Evolutionary conservation across 1,284 basidiomycete species (phyloP).

Genomic region (Ceratobasidium sp.): DNA sequence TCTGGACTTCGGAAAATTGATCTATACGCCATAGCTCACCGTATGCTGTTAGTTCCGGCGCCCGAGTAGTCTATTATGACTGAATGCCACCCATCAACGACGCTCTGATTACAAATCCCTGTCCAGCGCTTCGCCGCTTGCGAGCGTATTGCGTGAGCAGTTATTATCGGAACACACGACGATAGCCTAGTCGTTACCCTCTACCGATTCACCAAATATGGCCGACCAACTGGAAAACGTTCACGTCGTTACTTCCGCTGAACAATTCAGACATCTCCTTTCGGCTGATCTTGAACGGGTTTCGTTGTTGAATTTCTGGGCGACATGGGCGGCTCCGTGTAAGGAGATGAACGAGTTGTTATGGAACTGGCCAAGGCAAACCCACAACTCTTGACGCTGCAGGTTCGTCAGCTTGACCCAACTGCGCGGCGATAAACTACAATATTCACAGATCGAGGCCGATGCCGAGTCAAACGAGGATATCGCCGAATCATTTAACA

Average conservation of each 20-base stretch:
- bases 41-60: neutral
- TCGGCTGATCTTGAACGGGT: constrained; percentile 77
- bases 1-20: neutral
- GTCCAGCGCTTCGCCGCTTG: neutral
- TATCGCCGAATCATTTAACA: constrained; percentile 92
- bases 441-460: constrained; percentile 76
- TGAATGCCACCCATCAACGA: neutral
- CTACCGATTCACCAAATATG: neutral
- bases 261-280: constrained; percentile 77
- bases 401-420: neutral
- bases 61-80: neutral
- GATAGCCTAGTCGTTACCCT: neutral
- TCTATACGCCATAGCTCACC: neutral
- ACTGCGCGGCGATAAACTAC: constrained; percentile 4
- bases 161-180: neutral
- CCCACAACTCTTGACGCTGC: constrained; percentile 24
- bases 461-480: constrained; percentile 77
- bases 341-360: constrained; percentile 83
- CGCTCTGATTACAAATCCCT: constrained; percentile 25
- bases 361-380: constrained; percentile 66
- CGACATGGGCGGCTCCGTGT: constrained; percentile 91
- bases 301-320: constrained; percentile 92
- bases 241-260: constrained; percentile 63
- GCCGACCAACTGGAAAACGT: constrained; percentile 52
- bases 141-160: neutral